Conservation (phyloP, 2,329 filamentous ascomycete species). For the Sclerotinia sclerotiorum region DNA sequence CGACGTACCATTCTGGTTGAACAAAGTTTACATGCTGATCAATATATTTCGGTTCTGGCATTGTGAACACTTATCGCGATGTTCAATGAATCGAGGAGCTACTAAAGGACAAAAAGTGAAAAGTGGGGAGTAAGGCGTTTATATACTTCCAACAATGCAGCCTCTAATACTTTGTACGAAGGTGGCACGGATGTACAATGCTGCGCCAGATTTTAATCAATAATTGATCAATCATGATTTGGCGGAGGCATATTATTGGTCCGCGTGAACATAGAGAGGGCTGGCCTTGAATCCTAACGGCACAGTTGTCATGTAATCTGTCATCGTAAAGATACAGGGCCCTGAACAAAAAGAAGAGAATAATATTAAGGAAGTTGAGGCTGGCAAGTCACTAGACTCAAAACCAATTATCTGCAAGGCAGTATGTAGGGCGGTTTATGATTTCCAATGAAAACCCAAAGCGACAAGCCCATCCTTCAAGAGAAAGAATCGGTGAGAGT, state of each 20-base stretch:
- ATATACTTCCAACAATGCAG: conserved; percentile 1
- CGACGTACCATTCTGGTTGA: conserved; percentile 4
- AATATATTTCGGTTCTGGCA: not conserved
- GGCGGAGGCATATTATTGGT: not conserved
- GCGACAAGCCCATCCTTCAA: conserved; percentile 3
- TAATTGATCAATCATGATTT: not conserved
- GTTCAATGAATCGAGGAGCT: too few relatives aligned
- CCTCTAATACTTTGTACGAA: not conserved
- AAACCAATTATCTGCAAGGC: not conserved
- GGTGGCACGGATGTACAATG: not conserved
- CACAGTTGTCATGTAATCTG: not conserved
- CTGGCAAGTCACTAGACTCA: conserved; percentile 9
- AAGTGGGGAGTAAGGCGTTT: not conserved
- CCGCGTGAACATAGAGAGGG: not conserved
- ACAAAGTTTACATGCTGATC: not conserved
- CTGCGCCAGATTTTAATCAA: not conserved
- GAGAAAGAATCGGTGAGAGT: not conserved
- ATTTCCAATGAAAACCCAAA: not conserved
- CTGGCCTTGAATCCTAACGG: not conserved
- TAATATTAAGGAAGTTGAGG: not conserved
- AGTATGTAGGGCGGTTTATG: not conserved
- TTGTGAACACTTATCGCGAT: not conserved
- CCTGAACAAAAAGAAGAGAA: not conserved
- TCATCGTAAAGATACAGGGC: not conserved
- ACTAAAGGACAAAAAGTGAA: not conserved